phyloP scores from a whole-genome alignment of 805 yeast genomes.

The Metschnikowia dekortorum region DNA sequence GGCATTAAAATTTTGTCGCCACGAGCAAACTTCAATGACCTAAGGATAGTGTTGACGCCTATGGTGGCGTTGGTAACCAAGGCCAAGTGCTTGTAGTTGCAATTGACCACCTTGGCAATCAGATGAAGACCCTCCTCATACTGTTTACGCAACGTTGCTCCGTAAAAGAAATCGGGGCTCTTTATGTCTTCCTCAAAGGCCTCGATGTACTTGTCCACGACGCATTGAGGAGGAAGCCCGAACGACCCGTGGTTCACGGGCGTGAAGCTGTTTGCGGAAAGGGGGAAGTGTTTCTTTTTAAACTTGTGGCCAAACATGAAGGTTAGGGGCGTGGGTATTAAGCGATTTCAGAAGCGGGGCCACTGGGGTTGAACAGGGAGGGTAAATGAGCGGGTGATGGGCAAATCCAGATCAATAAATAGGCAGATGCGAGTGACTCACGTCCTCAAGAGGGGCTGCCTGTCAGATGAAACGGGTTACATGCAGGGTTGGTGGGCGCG shows the following conservation, averaged over 20 bases:
- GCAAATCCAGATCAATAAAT: too few relatives aligned
- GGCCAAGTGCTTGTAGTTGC: constrained; percentile 47
- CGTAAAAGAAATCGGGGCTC: constrained; percentile 47
- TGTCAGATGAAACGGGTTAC: too few relatives aligned
- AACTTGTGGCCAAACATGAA: constrained; percentile 45
- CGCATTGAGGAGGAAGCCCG: constrained; percentile 52
- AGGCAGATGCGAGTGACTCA: too few relatives aligned
- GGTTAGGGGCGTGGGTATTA: neutral
- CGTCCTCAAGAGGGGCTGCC: too few relatives aligned
- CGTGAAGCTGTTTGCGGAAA: constrained; percentile 33
- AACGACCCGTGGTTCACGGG: constrained; percentile 65
- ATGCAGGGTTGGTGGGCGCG: too few relatives aligned
- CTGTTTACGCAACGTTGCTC: constrained; percentile 21
- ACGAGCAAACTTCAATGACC: constrained; percentile 47
- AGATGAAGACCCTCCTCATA: constrained; percentile 32
- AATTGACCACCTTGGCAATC: constrained; percentile 40
- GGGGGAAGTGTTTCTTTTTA: constrained; percentile 43
- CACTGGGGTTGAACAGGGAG: too few relatives aligned
- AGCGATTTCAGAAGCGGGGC: too few relatives aligned
- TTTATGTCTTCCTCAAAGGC: constrained; percentile 18
- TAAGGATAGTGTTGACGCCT: constrained; percentile 53
- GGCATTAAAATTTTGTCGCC: constrained; percentile 51
- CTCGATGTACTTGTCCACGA: constrained; percentile 18
- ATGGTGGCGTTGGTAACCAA: constrained; percentile 57
- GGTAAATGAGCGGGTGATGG: too few relatives aligned